A percentile compares a stretch with the other conserved stretches of the same genome.
Evolutionary conservation across 2,329 filamentous ascomycete species (phyloP).

Genomic region (Nothomitra cinnamomea): DNA sequence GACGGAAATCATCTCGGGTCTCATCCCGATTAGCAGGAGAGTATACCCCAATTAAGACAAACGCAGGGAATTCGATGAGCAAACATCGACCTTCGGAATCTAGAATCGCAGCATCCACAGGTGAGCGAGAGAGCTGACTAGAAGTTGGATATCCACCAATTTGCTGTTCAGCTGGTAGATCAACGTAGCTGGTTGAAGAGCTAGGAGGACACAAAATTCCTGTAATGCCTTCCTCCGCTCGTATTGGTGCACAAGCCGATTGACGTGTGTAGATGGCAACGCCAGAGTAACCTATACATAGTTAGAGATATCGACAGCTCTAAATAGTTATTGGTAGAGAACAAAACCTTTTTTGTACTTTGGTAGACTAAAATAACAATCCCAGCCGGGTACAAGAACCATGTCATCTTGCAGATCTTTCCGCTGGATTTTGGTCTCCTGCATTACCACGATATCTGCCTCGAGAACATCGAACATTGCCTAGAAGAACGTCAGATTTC

Average conservation of each 20-base stretch:
- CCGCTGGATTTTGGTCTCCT: slow-evolving; percentile 89
- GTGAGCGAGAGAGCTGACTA: slow-evolving; percentile 45
- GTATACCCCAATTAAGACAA: slow-evolving; percentile 85
- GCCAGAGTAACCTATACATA: slow-evolving; percentile 64
- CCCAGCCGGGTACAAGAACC: slow-evolving; percentile 89
- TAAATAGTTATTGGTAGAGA: neutral
- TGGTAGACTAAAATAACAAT: slow-evolving; percentile 87
- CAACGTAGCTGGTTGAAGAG: slow-evolving; percentile 51
- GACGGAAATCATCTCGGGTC: slow-evolving; percentile 63
- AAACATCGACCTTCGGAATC: slow-evolving; percentile 89
- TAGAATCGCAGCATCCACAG: slow-evolving; percentile 51
- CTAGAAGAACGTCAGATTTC: slow-evolving; percentile 22
- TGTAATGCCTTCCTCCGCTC: slow-evolving; percentile 85
- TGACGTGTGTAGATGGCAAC: slow-evolving; percentile 93
- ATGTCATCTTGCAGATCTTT: slow-evolving; percentile 90
- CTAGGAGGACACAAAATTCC: slow-evolving; percentile 62
- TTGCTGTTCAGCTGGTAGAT: slow-evolving; percentile 53
- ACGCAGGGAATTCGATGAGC: slow-evolving; percentile 82
- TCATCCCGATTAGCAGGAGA: slow-evolving; percentile 81
- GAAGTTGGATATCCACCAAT: slow-evolving; percentile 77
- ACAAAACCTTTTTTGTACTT: slow-evolving; percentile 72
- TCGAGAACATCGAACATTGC: slow-evolving; percentile 90
- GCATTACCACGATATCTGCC: slow-evolving; percentile 85
- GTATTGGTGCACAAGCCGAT: slow-evolving; percentile 65
- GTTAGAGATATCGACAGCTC: slow-evolving; percentile 1